Conservation (phyloP, 805 yeast species). For the Candida krabiensis region DNA sequence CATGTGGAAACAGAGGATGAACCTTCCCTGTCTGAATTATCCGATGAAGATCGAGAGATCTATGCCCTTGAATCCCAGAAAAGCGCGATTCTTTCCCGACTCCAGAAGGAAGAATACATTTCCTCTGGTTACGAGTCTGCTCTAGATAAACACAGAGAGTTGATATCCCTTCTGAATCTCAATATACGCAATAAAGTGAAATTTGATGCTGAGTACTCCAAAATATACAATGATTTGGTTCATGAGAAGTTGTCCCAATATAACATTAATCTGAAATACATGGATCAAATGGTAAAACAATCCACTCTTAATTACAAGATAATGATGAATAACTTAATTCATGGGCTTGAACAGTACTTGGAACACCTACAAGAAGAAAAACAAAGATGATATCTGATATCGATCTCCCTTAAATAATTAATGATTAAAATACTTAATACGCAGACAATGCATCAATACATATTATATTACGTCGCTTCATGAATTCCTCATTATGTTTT, state of each 20-base stretch:
- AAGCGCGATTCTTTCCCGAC: conserved; percentile 25
- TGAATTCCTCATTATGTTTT: too few relatives aligned
- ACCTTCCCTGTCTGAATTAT: conserved; percentile 6
- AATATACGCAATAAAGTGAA: conserved; percentile 17
- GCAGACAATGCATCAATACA: too few relatives aligned
- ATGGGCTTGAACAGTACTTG: conserved; percentile 8
- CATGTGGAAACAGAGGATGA: not conserved
- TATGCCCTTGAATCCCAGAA: conserved; percentile 26
- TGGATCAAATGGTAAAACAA: conserved; percentile 9
- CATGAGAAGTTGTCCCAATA: conserved; percentile 14
- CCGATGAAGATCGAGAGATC: conserved; percentile 18
- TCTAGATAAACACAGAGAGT: conserved; percentile 28
- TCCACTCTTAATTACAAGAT: conserved; percentile 10
- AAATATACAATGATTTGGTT: conserved; percentile 14
- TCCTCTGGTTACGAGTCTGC: conserved; percentile 26
- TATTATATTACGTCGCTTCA: too few relatives aligned
- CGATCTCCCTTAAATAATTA: too few relatives aligned
- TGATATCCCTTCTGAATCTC: conserved; percentile 22
- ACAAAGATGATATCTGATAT: too few relatives aligned
- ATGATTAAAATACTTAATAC: too few relatives aligned
- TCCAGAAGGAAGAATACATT: conserved; percentile 35
- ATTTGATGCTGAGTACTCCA: conserved; percentile 21
- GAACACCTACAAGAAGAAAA: conserved; percentile 1
- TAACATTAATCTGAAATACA: conserved; percentile 10
- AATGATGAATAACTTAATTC: conserved; percentile 8